Percentiles rank a stretch among this genome's conserved stretches.
phyloP scores from a whole-genome alignment of 495 filamentous ascomycete genomes.

The Penicillium herquei region DNA sequence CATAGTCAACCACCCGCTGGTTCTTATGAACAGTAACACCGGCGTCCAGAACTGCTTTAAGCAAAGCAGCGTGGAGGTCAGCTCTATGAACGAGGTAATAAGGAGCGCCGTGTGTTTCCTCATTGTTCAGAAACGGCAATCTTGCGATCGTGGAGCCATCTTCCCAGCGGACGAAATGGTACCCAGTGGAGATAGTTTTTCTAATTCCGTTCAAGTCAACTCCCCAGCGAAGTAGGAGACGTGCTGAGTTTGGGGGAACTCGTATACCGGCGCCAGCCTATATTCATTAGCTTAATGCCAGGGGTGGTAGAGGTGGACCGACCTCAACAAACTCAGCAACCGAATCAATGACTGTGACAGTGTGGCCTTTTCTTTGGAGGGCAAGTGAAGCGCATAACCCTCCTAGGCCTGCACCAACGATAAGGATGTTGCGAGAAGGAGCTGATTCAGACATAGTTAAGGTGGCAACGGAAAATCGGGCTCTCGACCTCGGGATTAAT shows the following conservation, averaged over 20 bases:
- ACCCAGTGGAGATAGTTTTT: background rate
- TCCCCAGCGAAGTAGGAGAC: constrained; percentile 36
- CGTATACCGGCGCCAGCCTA: constrained; percentile 55
- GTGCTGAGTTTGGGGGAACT: constrained; percentile 49
- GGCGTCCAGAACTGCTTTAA: constrained; percentile 28
- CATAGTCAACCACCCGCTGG: background rate
- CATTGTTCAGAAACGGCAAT: constrained; percentile 30
- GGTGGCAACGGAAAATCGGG: too few species aligned
- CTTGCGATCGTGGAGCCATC: background rate
- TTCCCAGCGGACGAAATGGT: background rate
- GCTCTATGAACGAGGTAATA: constrained; percentile 57
- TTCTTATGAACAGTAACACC: background rate
- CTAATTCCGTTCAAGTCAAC: constrained; percentile 9
- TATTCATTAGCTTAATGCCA: background rate
- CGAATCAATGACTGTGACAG: background rate
- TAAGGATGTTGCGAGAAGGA: background rate
- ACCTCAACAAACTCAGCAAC: background rate
- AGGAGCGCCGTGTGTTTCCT: constrained; percentile 45
- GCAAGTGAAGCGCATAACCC: background rate
- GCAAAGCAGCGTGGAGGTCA: constrained; percentile 50
- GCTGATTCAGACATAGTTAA: too few species aligned
- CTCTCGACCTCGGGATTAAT: too few species aligned
- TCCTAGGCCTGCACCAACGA: background rate
- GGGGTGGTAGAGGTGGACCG: background rate
- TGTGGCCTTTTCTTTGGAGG: background rate